A percentile compares a stretch with the other conserved stretches of the same genome.
These are phyloP conservation scores for Kodamaea restingae DNA, from an alignment of 805 yeast species.

Conservation along the genomic window DNA sequence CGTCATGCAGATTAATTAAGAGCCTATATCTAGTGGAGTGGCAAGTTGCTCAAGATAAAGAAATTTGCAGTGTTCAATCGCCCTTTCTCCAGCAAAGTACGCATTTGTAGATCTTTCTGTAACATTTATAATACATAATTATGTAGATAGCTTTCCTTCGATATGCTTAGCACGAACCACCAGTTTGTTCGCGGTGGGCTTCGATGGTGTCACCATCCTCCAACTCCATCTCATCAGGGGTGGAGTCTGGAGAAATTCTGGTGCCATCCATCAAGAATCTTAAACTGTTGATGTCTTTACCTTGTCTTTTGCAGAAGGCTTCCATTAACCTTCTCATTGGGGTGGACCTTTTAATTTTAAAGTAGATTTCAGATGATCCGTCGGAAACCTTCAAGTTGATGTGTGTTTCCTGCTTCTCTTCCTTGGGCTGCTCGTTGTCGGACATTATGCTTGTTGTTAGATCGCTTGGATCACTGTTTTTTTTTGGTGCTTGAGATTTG, in stretches of 20 bases:
- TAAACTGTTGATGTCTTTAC: constrained; percentile 75
- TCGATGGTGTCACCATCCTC: constrained; percentile 96
- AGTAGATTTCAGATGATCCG: constrained; percentile 88
- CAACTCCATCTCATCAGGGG: constrained; percentile 90
- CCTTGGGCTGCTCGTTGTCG: constrained; percentile 27
- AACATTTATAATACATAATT: not conserved
- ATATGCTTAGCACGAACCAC: constrained; percentile 38
- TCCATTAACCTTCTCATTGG: constrained; percentile 94
- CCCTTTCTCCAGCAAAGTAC: too few relatives aligned
- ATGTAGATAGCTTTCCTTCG: not conserved
- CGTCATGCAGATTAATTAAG: too few relatives aligned
- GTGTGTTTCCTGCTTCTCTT: constrained; percentile 62
- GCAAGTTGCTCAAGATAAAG: too few relatives aligned
- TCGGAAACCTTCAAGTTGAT: constrained; percentile 93
- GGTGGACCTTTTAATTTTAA: constrained; percentile 90
- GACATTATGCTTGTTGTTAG: constrained; percentile 14
- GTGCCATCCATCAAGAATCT: constrained; percentile 93
- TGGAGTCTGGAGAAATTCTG: constrained; percentile 79
- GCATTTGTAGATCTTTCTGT: not conserved
- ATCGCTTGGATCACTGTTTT: constrained; percentile 2
- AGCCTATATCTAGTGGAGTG: too few relatives aligned
- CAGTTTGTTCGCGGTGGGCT: constrained; percentile 93
- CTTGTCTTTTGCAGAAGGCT: constrained; percentile 97
- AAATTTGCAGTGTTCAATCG: too few relatives aligned
- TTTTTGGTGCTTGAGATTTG: not conserved